Evolutionary conservation across 2,329 filamentous ascomycete genomes (phyloP).

Genomic region (Venturia carpophila): DNA sequence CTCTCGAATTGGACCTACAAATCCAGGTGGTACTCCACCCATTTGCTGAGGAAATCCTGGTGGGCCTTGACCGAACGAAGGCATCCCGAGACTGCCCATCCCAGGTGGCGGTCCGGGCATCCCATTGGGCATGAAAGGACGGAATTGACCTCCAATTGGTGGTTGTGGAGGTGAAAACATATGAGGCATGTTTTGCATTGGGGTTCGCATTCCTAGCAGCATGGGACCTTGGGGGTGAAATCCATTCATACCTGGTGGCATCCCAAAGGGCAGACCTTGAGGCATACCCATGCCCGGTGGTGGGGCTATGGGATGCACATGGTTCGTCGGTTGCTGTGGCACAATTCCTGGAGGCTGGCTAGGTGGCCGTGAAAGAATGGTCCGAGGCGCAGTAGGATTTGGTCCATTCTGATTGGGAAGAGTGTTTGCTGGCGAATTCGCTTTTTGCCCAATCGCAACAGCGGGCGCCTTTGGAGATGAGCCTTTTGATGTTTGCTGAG

Average conservation of each 20-base stretch:
- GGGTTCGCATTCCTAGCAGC: conserved; percentile 44
- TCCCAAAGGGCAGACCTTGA: conserved; percentile 34
- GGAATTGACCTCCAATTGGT: conserved; percentile 48
- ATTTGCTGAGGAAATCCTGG: conserved; percentile 47
- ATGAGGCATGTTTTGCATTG: conserved; percentile 44
- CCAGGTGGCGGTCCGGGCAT: conserved; percentile 48
- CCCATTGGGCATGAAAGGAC: conserved; percentile 46
- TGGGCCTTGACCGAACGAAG: conserved; percentile 45
- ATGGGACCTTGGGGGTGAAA: conserved; percentile 49
- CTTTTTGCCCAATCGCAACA: conserved; percentile 37
- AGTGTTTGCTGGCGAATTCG: conserved; percentile 55
- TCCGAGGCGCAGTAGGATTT: conserved; percentile 29
- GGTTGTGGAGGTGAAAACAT: conserved; percentile 46
- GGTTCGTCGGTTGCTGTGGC: neutral
- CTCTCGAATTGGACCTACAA: conserved; percentile 12
- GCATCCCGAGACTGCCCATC: conserved; percentile 53
- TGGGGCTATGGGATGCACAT: conserved; percentile 34
- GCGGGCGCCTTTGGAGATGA: conserved; percentile 64
- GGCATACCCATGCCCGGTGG: conserved; percentile 52
- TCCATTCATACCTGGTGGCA: conserved; percentile 44
- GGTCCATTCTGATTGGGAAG: conserved; percentile 52
- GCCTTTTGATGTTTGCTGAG: conserved; percentile 67
- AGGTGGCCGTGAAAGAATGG: conserved; percentile 15
- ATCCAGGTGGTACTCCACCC: conserved; percentile 23
- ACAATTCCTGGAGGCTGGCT: conserved; percentile 15